Conservation (phyloP, 176 grass and related monocot species). For the Oryza coarctata region DNA sequence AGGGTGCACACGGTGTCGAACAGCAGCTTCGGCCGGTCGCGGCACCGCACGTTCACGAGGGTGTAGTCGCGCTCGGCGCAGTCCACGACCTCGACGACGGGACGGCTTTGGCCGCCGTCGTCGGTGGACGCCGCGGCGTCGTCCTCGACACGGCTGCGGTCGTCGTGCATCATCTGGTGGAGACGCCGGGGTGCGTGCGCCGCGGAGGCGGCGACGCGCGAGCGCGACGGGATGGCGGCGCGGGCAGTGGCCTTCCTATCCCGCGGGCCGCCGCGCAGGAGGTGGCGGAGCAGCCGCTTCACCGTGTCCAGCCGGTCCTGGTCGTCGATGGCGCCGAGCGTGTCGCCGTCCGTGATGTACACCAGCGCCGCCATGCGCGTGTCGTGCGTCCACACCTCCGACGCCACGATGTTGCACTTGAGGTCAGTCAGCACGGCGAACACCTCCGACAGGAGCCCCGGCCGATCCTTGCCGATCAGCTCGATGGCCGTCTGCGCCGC, state of each 20-base stretch:
- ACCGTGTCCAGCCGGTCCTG: conserved; percentile 47
- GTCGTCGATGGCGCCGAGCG: conserved; percentile 49
- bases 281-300: conserved; percentile 60
- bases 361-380: conserved; percentile 72
- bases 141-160: conserved; percentile 5
- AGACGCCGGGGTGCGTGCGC: conserved; percentile 63
- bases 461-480: conserved; percentile 66
- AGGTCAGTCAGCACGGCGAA: conserved; percentile 88
- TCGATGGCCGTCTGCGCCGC: conserved; percentile 61
- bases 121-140: conserved; percentile 26
- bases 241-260: conserved; percentile 36
- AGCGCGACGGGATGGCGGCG: conserved; percentile 34
- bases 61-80: conserved; percentile 79
- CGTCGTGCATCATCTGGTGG: conserved; percentile 82
- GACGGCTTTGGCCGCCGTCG: neutral
- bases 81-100: conserved; percentile 59
- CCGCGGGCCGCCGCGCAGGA: conserved; percentile 48
- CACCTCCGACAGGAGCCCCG: conserved; percentile 86
- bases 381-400: conserved; percentile 89
- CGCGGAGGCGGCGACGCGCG: neutral
- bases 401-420: conserved; percentile 67
- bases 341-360: conserved; percentile 60
- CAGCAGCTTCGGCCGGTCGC: conserved; percentile 74
- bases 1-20: conserved; percentile 94
- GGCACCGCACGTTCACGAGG: conserved; percentile 69